Evolutionary conservation across 2,329 filamentous ascomycete genomes (phyloP), one percentile per base, ranked within the genome.

Genomic region (Paramyrothecium sp.): DNA sequence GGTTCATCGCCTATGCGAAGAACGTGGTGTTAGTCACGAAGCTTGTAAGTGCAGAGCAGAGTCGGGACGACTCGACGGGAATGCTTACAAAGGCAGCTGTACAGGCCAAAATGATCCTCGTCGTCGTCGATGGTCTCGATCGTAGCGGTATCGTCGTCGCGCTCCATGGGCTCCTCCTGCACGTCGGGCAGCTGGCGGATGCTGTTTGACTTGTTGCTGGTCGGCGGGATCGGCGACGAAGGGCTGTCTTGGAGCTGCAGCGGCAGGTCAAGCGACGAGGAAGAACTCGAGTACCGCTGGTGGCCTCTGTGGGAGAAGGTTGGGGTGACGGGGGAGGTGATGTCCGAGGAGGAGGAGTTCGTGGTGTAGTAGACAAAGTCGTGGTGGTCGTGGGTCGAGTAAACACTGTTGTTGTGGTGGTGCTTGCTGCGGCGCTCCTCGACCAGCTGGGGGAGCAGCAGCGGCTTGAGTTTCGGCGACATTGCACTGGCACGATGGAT

Each of bases 81-180:
- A 56, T 34, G 86, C 89, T 75, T 86, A 93, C 91, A 92, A 67
- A 91, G 82, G 73, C 90, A 94, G 67, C 87, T 81, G 66, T 87
- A 86, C 47, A 87, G 75, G 50, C 78, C 77, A 58, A 78, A 75
- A 22, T 73, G 69, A 23, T 73, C 58, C 65, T 69, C 67, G 8
- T 59, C 33, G 51, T 56, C 56, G 47, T 73, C 74, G 48, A 81
- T 76, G 58, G 82, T 78, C 26, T 81, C 78, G 58, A 34, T 52
- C 4, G 50, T 52, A 4, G 81, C 75, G 53, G 80, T 78, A 54
- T 82, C 81, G 26, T 87, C 84, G 21, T 89, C 89, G 55, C 82
- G 83, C 70, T 93, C 89, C 47, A 87, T 75, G 2, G 89, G 87
- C 67, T 96, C 92, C 72, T 97, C 93, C 67, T 92, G 85, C 20